Conservation (phyloP, 2,329 filamentous ascomycete genomes). For the Colletotrichum salicis region DNA sequence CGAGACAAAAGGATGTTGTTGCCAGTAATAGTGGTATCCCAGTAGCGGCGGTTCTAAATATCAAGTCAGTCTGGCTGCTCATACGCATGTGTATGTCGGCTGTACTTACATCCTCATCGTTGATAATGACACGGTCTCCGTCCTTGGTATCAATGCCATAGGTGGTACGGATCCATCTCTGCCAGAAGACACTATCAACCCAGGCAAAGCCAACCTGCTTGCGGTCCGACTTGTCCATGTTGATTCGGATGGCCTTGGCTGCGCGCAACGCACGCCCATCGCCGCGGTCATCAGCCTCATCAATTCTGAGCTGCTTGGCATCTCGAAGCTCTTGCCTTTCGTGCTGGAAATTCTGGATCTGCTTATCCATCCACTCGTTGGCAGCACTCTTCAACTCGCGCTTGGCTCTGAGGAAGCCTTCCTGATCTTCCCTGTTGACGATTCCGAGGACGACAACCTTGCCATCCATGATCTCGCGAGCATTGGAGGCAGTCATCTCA, state of each 20-base stretch:
- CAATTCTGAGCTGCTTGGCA: conserved; percentile 92
- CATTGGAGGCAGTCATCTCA: conserved; percentile 90
- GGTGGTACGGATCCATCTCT: conserved; percentile 94
- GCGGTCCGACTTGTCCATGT: conserved; percentile 86
- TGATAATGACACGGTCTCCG: conserved; percentile 93
- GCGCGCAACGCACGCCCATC: conserved; percentile 87
- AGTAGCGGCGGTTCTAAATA: conserved; percentile 87
- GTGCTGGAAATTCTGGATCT: conserved; percentile 89
- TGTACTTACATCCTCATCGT: conserved; percentile 91
- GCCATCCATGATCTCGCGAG: conserved; percentile 92
- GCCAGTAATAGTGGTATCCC: conserved; percentile 90
- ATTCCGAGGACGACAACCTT: conserved; percentile 95
- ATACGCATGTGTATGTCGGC: neutral
- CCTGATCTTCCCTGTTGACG: conserved; percentile 80
- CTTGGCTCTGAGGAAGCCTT: conserved; percentile 81
- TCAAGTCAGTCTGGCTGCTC: neutral
- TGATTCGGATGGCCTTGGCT: conserved; percentile 91
- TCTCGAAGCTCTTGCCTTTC: conserved; percentile 94
- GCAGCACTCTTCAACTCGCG: conserved; percentile 96
- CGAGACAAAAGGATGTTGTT: conserved; percentile 90
- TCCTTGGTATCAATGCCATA: conserved; percentile 90
- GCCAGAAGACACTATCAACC: conserved; percentile 98
- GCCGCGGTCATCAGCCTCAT: conserved; percentile 93
- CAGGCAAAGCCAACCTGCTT: conserved; percentile 96
- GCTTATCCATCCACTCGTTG: conserved; percentile 97